A percentile compares a stretch with the other conserved stretches of the same genome.
Evolutionary conservation across 768 basidiomycete genomes (phyloP).

Genomic region (Hypholoma fasciculare): DNA sequence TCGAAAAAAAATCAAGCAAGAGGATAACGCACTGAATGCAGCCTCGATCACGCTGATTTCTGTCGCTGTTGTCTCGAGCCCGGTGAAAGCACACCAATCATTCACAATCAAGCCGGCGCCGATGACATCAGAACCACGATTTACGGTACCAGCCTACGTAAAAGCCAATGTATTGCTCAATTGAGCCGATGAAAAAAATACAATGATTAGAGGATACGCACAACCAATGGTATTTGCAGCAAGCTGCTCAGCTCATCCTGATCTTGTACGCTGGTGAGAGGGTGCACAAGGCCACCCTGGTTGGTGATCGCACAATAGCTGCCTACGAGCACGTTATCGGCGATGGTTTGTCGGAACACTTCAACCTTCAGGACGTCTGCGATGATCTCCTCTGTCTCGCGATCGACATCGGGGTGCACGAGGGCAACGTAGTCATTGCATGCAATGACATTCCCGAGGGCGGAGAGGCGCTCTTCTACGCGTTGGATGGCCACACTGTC

Average conservation of each 20-base stretch:
- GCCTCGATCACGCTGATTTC: constrained; percentile 99
- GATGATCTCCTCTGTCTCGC: constrained; percentile 99
- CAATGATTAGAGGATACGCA: constrained; percentile 39
- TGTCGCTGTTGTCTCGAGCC: constrained; percentile 98
- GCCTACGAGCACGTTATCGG: constrained; percentile 95
- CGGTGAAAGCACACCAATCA: constrained; percentile 99
- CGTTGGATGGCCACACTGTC: constrained; percentile 93
- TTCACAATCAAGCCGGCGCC: constrained; percentile 98
- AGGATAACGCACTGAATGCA: constrained; percentile 78
- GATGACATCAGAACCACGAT: constrained; percentile 96
- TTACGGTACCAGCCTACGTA: constrained; percentile 90
- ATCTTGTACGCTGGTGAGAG: constrained; percentile 95
- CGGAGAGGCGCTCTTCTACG: constrained; percentile 95
- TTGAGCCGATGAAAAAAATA: background rate
- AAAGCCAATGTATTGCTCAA: constrained; percentile 1
- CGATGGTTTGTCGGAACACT: constrained; percentile 97
- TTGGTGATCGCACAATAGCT: constrained; percentile 95
- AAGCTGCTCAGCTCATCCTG: constrained; percentile 96
- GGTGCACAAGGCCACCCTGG: constrained; percentile 97
- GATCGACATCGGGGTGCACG: constrained; percentile 96
- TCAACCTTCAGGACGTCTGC: constrained; percentile 99
- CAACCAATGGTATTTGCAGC: constrained; percentile 93
- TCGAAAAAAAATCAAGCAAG: background rate
- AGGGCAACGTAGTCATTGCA: constrained; percentile 99
- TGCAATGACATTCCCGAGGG: constrained; percentile 97